Conservation (phyloP, 2,329 filamentous ascomycete species). For the Mariannaea sp. region DNA sequence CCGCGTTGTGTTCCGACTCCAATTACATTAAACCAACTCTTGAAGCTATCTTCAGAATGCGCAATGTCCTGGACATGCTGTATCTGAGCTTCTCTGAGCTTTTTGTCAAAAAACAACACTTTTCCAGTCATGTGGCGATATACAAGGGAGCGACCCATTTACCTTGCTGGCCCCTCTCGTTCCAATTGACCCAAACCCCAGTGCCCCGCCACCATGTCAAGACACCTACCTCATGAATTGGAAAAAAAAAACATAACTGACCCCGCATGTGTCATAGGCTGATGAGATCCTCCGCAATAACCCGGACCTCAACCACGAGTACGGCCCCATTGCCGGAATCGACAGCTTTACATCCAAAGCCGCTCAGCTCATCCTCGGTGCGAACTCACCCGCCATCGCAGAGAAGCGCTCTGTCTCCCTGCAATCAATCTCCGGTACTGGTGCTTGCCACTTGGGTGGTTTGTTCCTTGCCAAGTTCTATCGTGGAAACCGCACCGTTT, state of each 20-base stretch:
- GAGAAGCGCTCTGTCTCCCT: constrained; percentile 82
- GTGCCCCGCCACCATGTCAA: constrained; percentile 17
- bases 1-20: constrained; percentile 14
- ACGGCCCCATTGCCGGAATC: constrained; percentile 92
- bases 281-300: constrained; percentile 88
- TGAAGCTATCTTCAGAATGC: constrained; percentile 7
- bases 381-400: constrained; percentile 76
- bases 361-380: constrained; percentile 85
- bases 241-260: too few species aligned
- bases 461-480: constrained; percentile 96
- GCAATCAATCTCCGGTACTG: constrained; percentile 97
- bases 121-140: constrained; percentile 30
- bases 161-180: constrained; percentile 18
- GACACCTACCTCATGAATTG: constrained; percentile 16
- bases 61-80: constrained; percentile 20
- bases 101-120: constrained; percentile 19
- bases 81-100: constrained; percentile 15
- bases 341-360: constrained; percentile 85
- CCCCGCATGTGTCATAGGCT: constrained; percentile 62
- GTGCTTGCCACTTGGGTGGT: constrained; percentile 89
- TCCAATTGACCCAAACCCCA: constrained; percentile 24
- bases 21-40: constrained; percentile 5
- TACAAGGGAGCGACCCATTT: constrained; percentile 23
- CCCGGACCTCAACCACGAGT: constrained; percentile 94
- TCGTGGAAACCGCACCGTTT: constrained; percentile 73